These are phyloP conservation scores for Aegilops sharonensis DNA, from an alignment of 176 grass and related monocot genomes.

Conservation along the genomic window DNA sequence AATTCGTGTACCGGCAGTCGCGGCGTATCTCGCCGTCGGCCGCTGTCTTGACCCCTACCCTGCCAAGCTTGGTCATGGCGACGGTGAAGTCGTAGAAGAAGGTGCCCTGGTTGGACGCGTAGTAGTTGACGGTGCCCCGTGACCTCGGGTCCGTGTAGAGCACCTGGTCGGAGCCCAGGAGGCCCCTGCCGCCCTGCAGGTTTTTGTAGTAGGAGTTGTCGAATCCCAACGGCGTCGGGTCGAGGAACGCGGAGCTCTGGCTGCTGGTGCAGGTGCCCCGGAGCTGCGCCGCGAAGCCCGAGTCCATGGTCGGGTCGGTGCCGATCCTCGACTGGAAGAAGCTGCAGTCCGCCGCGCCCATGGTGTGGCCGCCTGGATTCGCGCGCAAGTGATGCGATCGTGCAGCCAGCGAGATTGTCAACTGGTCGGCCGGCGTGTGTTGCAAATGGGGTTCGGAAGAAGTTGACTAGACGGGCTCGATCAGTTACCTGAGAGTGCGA, in stretches of 20 bases:
- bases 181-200: slow-evolving; percentile 48
- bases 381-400: background rate
- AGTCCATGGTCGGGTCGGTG: slow-evolving; percentile 31
- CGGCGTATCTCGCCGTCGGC: slow-evolving; percentile 67
- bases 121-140: slow-evolving; percentile 35
- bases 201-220: slow-evolving; percentile 63
- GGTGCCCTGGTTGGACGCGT: slow-evolving; percentile 43
- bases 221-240: slow-evolving; percentile 24
- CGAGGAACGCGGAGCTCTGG: slow-evolving; percentile 32
- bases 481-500: slow-evolving; percentile 58
- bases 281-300: slow-evolving; percentile 11
- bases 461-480: background rate
- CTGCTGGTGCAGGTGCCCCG: slow-evolving; percentile 12
- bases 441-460: background rate
- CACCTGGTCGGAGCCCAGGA: slow-evolving; percentile 68
- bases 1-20: slow-evolving; percentile 50
- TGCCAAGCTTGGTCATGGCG: slow-evolving; percentile 55
- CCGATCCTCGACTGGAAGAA: slow-evolving; percentile 50
- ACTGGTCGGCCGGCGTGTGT: background rate
- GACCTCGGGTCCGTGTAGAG: slow-evolving; percentile 61
- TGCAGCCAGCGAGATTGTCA: background rate
- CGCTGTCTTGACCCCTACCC: slow-evolving; percentile 60
- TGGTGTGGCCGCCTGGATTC: slow-evolving; percentile 38
- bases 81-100: slow-evolving; percentile 48
- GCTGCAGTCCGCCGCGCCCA: slow-evolving; percentile 42